A percentile compares a stretch with the other conserved stretches of the same genome.
Conservation (phyloP, 495 filamentous ascomycete genomes). For the Penicillium pancosmium region DNA sequence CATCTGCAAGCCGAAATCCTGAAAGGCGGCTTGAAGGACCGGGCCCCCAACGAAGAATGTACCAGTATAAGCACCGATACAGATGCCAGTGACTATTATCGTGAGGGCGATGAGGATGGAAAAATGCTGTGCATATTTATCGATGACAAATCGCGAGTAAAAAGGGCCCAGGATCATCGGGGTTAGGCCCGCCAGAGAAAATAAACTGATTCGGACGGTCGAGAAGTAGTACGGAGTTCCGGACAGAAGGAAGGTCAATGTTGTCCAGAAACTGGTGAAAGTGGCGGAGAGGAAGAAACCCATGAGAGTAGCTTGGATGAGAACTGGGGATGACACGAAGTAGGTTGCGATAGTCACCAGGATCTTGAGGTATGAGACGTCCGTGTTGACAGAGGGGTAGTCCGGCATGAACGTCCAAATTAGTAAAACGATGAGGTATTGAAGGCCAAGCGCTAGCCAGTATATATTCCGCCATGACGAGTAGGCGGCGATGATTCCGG, state of each 20-base stretch:
- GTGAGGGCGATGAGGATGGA: slow-evolving; percentile 64
- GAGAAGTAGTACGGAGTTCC: slow-evolving; percentile 68
- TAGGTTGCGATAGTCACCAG: slow-evolving; percentile 65
- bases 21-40: slow-evolving; percentile 70
- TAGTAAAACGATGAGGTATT: slow-evolving; percentile 65
- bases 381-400: slow-evolving; percentile 73
- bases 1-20: slow-evolving; percentile 75
- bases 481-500: slow-evolving; percentile 72
- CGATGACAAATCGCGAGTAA: slow-evolving; percentile 71
- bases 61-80: slow-evolving; percentile 71
- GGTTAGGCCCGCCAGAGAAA: slow-evolving; percentile 74
- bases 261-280: slow-evolving; percentile 82
- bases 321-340: slow-evolving; percentile 62
- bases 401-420: slow-evolving; percentile 80
- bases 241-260: slow-evolving; percentile 76
- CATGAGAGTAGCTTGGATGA: slow-evolving; percentile 67
- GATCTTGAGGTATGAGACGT: slow-evolving; percentile 61
- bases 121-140: slow-evolving; percentile 64
- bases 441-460: slow-evolving; percentile 76
- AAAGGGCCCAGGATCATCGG: slow-evolving; percentile 67
- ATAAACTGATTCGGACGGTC: slow-evolving; percentile 71
- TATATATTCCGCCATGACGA: slow-evolving; percentile 76
- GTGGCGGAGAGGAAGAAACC: slow-evolving; percentile 57
- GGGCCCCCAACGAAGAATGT: slow-evolving; percentile 69
- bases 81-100: slow-evolving; percentile 61